Conservation (phyloP, 805 yeast species). For the Nakazawaea molendinolei region DNA sequence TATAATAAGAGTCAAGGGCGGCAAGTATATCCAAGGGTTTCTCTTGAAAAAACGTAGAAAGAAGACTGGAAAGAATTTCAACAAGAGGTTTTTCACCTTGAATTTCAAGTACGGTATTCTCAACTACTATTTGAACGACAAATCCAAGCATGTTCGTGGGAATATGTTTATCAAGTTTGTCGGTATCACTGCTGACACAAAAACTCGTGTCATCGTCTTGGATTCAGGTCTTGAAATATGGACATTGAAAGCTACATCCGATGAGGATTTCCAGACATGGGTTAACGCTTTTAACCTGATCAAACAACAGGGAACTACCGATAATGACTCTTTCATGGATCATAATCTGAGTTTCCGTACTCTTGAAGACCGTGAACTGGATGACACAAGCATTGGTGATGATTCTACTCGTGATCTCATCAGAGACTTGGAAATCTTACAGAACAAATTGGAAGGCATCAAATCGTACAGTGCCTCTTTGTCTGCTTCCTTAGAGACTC, state of each 20-base stretch:
- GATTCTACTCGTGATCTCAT: conserved; percentile 2
- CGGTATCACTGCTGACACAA: conserved; percentile 72
- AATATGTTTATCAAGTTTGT: conserved; percentile 83
- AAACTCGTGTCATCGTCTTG: conserved; percentile 62
- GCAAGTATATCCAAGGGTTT: conserved; percentile 71
- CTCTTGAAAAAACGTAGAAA: conserved; percentile 64
- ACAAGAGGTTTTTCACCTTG: conserved; percentile 76
- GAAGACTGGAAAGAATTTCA: conserved; percentile 84
- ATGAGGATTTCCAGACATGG: conserved; percentile 75
- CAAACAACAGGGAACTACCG: conserved; percentile 20
- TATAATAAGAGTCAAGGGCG: conserved; percentile 43
- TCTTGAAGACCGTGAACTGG: conserved; percentile 7
- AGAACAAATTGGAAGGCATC: conserved; percentile 10
- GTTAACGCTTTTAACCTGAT: conserved; percentile 64
- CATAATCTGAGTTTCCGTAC: conserved; percentile 1
- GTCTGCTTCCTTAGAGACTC: conserved; percentile 6
- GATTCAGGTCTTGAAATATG: conserved; percentile 96
- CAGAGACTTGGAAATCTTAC: conserved; percentile 8
- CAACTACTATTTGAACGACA: conserved; percentile 69
- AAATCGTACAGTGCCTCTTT: conserved; percentile 6
- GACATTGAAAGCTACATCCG: conserved; percentile 67
- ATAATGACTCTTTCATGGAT: not conserved
- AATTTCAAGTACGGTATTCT: conserved; percentile 79
- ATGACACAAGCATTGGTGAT: conserved; percentile 5
- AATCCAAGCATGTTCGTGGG: conserved; percentile 74